Evolutionary conservation across 2,329 filamentous ascomycete genomes (phyloP).

Genomic region (Pseudocercospora cruenta): DNA sequence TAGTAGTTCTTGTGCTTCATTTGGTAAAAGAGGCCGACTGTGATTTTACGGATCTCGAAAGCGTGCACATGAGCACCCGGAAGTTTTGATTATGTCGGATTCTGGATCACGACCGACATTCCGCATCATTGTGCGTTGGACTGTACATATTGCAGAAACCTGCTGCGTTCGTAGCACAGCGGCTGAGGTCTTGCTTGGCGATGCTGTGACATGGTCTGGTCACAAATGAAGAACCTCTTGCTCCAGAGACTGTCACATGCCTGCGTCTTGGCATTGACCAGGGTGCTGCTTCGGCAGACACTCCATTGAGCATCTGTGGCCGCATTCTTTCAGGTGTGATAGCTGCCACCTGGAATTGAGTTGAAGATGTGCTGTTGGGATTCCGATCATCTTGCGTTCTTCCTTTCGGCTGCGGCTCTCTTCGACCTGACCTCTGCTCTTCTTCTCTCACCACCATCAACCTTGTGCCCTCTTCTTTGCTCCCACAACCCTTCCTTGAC

Average conservation of each 20-base stretch:
- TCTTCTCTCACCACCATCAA: slow-evolving; percentile 94
- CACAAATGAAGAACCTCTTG: background rate
- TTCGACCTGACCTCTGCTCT: slow-evolving; percentile 84
- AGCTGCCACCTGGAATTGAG: background rate
- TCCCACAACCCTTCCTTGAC: slow-evolving; percentile 93
- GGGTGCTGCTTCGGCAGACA: background rate
- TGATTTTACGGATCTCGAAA: background rate
- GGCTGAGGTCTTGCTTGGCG: background rate
- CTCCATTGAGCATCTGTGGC: background rate
- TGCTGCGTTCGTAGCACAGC: background rate
- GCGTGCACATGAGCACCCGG: background rate
- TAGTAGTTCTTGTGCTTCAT: background rate
- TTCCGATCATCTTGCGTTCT: slow-evolving; percentile 47
- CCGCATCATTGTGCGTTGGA: background rate
- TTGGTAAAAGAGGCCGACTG: background rate
- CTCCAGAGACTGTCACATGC: background rate
- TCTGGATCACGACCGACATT: background rate
- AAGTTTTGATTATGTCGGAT: background rate
- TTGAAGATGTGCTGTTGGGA: background rate
- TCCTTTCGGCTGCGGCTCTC: slow-evolving; percentile 77
- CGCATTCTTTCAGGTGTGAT: background rate
- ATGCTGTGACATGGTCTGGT: background rate
- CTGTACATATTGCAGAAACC: background rate
- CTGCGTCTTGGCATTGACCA: background rate
- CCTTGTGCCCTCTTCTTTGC: slow-evolving; percentile 80